Base-by-base conservation (phyloP, 768 basidiomycete species). In the Mycena haematopus region DNA sequence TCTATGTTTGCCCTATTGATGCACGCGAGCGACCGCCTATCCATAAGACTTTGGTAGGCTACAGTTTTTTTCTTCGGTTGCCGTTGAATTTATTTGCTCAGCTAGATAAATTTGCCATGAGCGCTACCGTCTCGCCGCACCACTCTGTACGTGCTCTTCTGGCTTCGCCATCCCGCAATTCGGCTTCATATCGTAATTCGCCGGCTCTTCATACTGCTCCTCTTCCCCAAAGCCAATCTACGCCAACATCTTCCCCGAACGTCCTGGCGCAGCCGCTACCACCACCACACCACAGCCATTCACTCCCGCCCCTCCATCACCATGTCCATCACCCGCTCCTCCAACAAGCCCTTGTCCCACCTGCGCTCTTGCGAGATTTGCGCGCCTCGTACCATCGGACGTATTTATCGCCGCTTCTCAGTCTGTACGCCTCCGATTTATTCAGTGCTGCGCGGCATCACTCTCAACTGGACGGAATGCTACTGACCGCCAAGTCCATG, bases 51-150 rank as follows among this genome's bases (percentile, higher is more conserved):
- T 74, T 93, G 72, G 92, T 92, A 72, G 65, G 88, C 71, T n/a
- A 24, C 19, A 50, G 9, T 58, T 52, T 29, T 38, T 52, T 15
- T 11, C 38, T 63, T 27, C 56, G 25, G 24, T 60, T 38, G 24
- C 33, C n/a, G 27, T 47, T 27, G 40, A 42, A 60, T 67, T 57
- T 51, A 33, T 38, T 10, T 40, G 31, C 56, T 52, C 58, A 93
- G 91, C 80, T 94, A 15, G 91, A 94, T 71, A 84, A 83, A 68
- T 93, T 94, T 71, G 81, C 91, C 2, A 87, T 94, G 83, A 93
- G 90, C 68, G 84, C 83, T 7, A 84, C 84, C 44, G 73, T 91
- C 51, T 75, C 79, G 33, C 71, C 90, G 11, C 79, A 83, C 24
- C 75, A 81, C 40, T 76, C 78, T 29, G 71, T 77, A 21, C 78